These are phyloP conservation scores for Esteya vermicola DNA, from an alignment of 2,329 filamentous ascomycete species.

Conservation along the genomic window DNA sequence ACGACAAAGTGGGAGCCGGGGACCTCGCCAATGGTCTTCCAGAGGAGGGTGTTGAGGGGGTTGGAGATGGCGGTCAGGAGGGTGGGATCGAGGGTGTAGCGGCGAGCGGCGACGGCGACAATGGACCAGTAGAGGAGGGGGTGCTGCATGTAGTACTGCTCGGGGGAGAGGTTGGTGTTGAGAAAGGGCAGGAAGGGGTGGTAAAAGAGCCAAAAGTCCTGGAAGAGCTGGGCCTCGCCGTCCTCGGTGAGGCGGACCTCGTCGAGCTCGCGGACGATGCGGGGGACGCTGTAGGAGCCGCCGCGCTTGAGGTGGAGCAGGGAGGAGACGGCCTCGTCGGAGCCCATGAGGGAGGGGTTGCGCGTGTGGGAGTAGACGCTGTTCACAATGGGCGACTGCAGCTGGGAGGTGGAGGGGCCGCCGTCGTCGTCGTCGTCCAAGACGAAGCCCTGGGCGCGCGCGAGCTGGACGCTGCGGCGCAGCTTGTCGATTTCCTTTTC, in stretches of 20 bases:
- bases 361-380: slow-evolving; percentile 44
- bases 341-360: slow-evolving; percentile 51
- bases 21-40: slow-evolving; percentile 63
- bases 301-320: slow-evolving; percentile 52
- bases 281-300: slow-evolving; percentile 44
- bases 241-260: slow-evolving; percentile 50
- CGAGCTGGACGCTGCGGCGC: slow-evolving; percentile 45
- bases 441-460: slow-evolving; percentile 43
- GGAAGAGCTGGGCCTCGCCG: slow-evolving; percentile 50
- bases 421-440: slow-evolving; percentile 31
- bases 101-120: slow-evolving; percentile 58
- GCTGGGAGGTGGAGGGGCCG: slow-evolving; percentile 27
- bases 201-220: slow-evolving; percentile 61
- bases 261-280: slow-evolving; percentile 48
- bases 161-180: slow-evolving; percentile 49
- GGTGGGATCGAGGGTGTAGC: slow-evolving; percentile 48
- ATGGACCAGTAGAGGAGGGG: slow-evolving; percentile 79
- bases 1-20: slow-evolving; percentile 69
- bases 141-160: slow-evolving; percentile 64
- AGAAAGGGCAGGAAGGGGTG: slow-evolving; percentile 69
- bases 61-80: slow-evolving; percentile 55
- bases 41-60: slow-evolving; percentile 56
- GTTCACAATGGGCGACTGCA: slow-evolving; percentile 41
- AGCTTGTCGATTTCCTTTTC: slow-evolving; percentile 65
- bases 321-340: slow-evolving; percentile 54